Base-by-base conservation (phyloP, 2,329 filamentous ascomycete genomes). In the Cytospora piceae region DNA sequence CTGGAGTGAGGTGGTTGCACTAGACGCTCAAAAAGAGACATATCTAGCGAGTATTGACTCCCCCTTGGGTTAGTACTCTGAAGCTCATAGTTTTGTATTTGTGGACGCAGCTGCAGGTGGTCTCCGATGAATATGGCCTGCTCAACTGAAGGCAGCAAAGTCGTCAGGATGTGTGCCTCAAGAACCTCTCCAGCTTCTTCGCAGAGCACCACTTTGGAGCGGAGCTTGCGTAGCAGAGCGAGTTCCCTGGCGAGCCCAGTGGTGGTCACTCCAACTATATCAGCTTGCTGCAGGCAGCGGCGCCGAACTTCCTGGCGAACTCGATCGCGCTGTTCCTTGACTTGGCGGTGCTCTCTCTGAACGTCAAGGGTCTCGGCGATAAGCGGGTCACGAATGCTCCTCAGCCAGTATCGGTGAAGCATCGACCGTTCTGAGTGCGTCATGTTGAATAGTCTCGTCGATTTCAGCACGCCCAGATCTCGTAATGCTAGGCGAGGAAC, bases 171-270 rank as follows among this genome's bases (percentile, higher is more conserved):
- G 66, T 91, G 87, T 0, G 85, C 79, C 72, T 92, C 89, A 37
- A 91, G 77, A 0, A 91, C 85, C 68, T 92, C 88, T 0, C 84
- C 89, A 1, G 89, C 89, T 71, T 92, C 89, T 72, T 92, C 89
- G 39, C 85, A 89, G 0, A 91, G 72, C 20, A 91, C 73, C 0
- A 90, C 82, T 67, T 89, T 88, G 37, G 78, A 76, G 8, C 75
- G 71, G 1, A 89, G 66, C 9, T 79, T 78, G 9, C 80, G 78
- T 0, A 90, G 75, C 1, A 84, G 69, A 0, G 78, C 73, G 0
- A 86, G 73, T 20, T 85, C 81, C 24, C 77, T 75, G 0, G 87
- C 87, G 2, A 89, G 75, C 0, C 86, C 86, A 0, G 83, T 85
- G 0, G 87, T 89, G 0, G 87, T 90, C 1, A 87, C 75, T 0